These are phyloP conservation scores for Colletotrichum karsti DNA, from an alignment of 2,329 filamentous ascomycete genomes.

Conservation along the genomic window DNA sequence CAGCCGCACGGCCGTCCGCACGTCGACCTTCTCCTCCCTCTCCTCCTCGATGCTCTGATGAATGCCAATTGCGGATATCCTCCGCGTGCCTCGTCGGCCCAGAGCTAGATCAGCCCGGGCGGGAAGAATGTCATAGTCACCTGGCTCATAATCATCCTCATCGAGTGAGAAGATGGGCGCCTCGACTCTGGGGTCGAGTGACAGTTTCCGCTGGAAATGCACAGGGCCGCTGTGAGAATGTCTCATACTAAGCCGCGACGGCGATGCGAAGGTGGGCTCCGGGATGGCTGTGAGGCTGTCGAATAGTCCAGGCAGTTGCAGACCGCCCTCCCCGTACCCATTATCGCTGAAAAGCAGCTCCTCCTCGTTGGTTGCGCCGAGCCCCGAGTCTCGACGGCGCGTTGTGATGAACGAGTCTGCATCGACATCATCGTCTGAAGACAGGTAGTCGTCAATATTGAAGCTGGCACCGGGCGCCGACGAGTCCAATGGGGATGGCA, in stretches of 20 bases:
- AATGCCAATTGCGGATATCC: conserved; percentile 28
- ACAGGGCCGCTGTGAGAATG: conserved; percentile 3
- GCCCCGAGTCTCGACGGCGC: conserved; percentile 7
- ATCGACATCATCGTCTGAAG: conserved; percentile 47
- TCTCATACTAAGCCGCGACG: background rate
- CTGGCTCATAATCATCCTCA: background rate
- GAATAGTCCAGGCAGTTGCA: conserved; percentile 44
- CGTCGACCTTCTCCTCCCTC: conserved; percentile 33
- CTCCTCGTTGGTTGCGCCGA: conserved; percentile 42
- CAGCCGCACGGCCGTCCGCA: conserved; percentile 37
- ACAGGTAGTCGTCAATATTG: conserved; percentile 49
- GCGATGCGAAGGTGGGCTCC: background rate
- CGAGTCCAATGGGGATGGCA: background rate
- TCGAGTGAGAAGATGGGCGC: background rate
- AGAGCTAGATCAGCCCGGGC: conserved; percentile 16
- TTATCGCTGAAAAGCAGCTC: conserved; percentile 44
- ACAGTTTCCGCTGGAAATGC: background rate
- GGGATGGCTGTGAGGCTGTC: conserved; percentile 30
- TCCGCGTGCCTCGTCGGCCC: conserved; percentile 18
- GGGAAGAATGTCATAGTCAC: background rate
- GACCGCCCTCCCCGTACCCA: conserved; percentile 43
- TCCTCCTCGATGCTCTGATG: conserved; percentile 30
- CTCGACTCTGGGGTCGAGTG: conserved; percentile 4
- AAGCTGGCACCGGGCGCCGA: conserved; percentile 30
- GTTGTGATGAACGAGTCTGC: conserved; percentile 41